Percentiles rank a stretch among this genome's conserved stretches.
Evolutionary conservation across 371 early-diverging fungal genomes (phyloP).

Genomic region (Blakeslea trispora): DNA sequence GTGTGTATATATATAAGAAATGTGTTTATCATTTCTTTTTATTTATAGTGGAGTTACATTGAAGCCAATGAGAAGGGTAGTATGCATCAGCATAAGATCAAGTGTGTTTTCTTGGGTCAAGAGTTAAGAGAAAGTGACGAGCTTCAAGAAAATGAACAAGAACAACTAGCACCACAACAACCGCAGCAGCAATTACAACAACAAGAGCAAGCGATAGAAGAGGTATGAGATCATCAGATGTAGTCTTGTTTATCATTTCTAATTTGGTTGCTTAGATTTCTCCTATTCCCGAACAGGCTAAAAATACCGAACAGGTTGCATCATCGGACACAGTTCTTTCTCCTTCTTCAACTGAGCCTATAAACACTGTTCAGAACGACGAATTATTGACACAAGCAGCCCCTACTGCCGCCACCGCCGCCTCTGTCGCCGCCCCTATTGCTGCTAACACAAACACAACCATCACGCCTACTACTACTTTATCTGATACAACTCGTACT

Average conservation of each 20-base stretch:
- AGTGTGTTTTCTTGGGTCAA: slow-evolving; percentile 51
- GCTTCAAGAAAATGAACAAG: not conserved
- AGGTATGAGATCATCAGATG: not conserved
- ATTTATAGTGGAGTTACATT: slow-evolving; percentile 64
- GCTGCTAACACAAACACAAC: not conserved
- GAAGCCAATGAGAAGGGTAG: slow-evolving; percentile 52
- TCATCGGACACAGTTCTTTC: slow-evolving; percentile 7
- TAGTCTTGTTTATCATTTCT: not conserved
- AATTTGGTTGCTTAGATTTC: not conserved
- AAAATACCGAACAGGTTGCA: slow-evolving; percentile 16
- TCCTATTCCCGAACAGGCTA: slow-evolving; percentile 18
- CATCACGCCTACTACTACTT: not conserved
- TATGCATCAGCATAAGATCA: slow-evolving; percentile 68
- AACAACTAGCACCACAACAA: slow-evolving; percentile 4
- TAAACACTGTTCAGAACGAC: too few species aligned
- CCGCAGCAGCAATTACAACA: slow-evolving; percentile 1
- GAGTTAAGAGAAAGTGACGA: not conserved
- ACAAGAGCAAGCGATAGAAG: slow-evolving; percentile 3
- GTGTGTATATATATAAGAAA: too few species aligned
- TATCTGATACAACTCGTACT: not conserved
- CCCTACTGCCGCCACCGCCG: not conserved
- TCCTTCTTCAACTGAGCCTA: not conserved
- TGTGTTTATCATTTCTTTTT: too few species aligned
- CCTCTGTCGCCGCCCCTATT: too few species aligned
- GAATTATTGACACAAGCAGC: too few species aligned